Percentiles rank a stretch among this genome's conserved stretches.
Evolutionary conservation across 306 rosid genomes (phyloP).

Genomic region (Fragaria iinumae): DNA sequence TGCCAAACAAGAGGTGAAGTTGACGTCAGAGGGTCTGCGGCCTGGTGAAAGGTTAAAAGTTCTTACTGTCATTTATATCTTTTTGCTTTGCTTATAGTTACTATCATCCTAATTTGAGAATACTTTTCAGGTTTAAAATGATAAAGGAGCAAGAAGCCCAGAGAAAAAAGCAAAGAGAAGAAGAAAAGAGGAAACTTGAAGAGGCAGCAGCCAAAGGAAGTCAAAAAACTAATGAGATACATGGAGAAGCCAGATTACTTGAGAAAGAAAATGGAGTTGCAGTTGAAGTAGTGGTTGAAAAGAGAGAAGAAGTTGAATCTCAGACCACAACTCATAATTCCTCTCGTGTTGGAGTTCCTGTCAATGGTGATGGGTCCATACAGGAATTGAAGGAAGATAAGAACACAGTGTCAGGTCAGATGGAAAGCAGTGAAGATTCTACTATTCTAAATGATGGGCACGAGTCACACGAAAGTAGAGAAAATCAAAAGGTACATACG

Average conservation of each 20-base stretch:
- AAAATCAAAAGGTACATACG: conserved; percentile 48
- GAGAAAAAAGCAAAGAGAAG: conserved; percentile 64
- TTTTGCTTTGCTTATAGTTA: conserved; percentile 10
- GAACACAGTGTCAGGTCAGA: conserved; percentile 31
- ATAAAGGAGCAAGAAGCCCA: conserved; percentile 82
- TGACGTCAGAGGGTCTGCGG: conserved; percentile 44
- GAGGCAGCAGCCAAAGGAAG: conserved; percentile 51
- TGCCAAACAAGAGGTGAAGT: conserved; percentile 45
- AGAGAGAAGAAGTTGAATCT: conserved; percentile 35
- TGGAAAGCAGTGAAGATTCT: conserved; percentile 40
- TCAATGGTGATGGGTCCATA: conserved; percentile 53
- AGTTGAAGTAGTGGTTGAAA: conserved; percentile 31
- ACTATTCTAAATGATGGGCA: conserved; percentile 31
- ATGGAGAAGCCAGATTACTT: conserved; percentile 28
- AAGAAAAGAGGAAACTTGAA: conserved; percentile 62
- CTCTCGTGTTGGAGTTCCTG: conserved; percentile 41
- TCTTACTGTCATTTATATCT: conserved; percentile 7
- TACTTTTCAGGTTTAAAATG: conserved; percentile 66
- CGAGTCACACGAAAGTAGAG: conserved; percentile 23
- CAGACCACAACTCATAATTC: conserved; percentile 31
- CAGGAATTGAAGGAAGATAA: conserved; percentile 43
- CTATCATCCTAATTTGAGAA: conserved; percentile 23
- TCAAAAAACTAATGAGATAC: conserved; percentile 30
- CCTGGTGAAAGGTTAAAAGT: conserved; percentile 80
- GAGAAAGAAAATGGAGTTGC: conserved; percentile 39